Evolutionary conservation across 768 basidiomycete genomes (phyloP), one percentile per base, ranked within the genome.

Genomic region (Tulasnella sp.): DNA sequence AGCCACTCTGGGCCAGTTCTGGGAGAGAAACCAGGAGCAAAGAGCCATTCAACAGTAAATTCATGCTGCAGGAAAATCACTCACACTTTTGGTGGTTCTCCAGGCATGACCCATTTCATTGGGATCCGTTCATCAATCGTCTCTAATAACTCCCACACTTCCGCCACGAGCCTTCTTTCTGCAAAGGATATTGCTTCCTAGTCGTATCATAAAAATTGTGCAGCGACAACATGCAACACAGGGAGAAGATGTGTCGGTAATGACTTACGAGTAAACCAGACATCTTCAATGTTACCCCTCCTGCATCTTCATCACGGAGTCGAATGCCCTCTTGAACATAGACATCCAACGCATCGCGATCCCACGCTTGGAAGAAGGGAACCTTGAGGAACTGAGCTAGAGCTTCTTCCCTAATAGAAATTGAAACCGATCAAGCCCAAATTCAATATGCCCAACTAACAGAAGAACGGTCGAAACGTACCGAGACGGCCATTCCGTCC

Each of bases 351-450:
- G 79, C 80, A 0, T 73, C 76, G 0, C 80, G 79, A 66, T 89
- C 75, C 89, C 88, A 91, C 1, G 74, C 70, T 2, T 66, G 63
- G 68, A 91, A 92, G 75, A 90, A 91, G 0, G 82, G 76, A 29
- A 73, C 78, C 53, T 73, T 69, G 52, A 66, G 62, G 65, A 89
- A 78, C 5, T 69, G 63, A 8, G 63, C 66, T 4, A 75, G 65
- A 1, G 86, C 89, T 60, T 83, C 84, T 42, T 82, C 78, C 44
- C 87, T 85, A 62, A 38, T 38, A 5, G 34, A 5, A 11, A 29
- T 60, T 7, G 27, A 10, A 17, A 24, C 21, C 8, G 8, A 15
- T 9, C 22, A 5, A 5, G 11, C 12, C 25, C 0, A 15, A 25
- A 31, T 25, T 15, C 31, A 5, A 56, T 59, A 48, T 25, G 19